Evolutionary conservation across 75 land plant species (phyloP), one percentile per base, ranked within the genome.

Genomic region (Sequoia sempervirens): DNA sequence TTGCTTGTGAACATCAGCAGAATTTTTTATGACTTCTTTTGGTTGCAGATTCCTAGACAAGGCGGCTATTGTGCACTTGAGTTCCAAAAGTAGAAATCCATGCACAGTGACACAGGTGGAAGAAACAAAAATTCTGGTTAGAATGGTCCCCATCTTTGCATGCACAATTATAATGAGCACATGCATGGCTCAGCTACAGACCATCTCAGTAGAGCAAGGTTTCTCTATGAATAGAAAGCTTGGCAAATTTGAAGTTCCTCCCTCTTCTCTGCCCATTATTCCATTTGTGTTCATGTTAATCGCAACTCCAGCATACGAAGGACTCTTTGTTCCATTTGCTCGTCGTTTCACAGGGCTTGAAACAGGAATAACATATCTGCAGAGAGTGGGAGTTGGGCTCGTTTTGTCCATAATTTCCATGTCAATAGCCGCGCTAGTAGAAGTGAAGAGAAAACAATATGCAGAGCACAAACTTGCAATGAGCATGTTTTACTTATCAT

Each of bases 151-250:
- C 43, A 92, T 93, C 50, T 92, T 91, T 80, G 84, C 82, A 23
- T 90, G 89, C 84, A 92, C 94, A 46, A 89, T 92, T 58, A 89
- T 93, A 74, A 89, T 94, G 73, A 89, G 88, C 75, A 92, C 94
- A 81, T 91, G 91, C 81, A 43, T 61, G 12, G 50, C 80, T 26
- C 87, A 85, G 68, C 23, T 87, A 9, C 28, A 64, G 40, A 85
- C 85, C 7, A 0, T 80, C 46, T 82, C 75, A 5, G 73, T 80
- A 30, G 36, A 64, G 10, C 88, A 87, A 82, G 86, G 61, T 80
- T 88, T 30, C 40, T 5, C 84, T 80, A 84, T 80, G 83, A 34
- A 84, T 80, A 79, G 10, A 1, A 26, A 61, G 17, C 36, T 86
- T 11, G 53, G 81, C 5, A 56, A 83, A 5, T 52, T 86, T 36